Evolutionary conservation across 164 flowering plant species (phyloP), one percentile per base, ranked within the genome.

Genomic region (Echeveria elegans): DNA sequence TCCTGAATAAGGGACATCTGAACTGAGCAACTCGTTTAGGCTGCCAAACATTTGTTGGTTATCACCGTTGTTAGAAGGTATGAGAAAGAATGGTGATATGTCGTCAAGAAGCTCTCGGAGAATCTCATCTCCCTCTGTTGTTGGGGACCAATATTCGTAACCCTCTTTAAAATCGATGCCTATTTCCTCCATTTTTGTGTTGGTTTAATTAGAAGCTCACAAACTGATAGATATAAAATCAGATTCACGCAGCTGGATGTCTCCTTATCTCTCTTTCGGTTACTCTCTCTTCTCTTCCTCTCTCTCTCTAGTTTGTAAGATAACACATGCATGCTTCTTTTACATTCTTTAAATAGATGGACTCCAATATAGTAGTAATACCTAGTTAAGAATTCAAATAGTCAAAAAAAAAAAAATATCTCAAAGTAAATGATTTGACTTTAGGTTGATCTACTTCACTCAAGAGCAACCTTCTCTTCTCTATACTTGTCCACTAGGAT

Each of bases 81-180:
- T 62, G 68, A 79, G 29, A 30, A 85, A 78, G 62, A 83, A 63
- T 1, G 91, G 87, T 5, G 87, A 77, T 1, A 73, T 82, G 60
- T 84, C 74, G 52, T 81, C 84, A 5, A 87, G 82, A 75, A 89
- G 87, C 75, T 82, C 91, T 66, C 16, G 61, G 18, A 56, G 61
- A 56, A 56, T 56, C 32, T 56, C 61, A 56, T 56, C 31, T 11
- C 61, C 32, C 32, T 56, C 61, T 28, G 32, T 14, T 56, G 32
- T 28, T 11, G 61, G 26, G 14, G 60, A 56, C 61, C 61, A 56
- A 14, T 56, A 56, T 56, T 28, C 61, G 7, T 26, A 56, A 16
- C 61, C 30, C 61, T 56, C 32, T 18, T 56, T 56, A 43, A 9
- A 11, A 56, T 56, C 15, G 30, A 53, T 53, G 56, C 24, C 56